Base-by-base conservation (phyloP, 2,329 filamentous ascomycete species). In the Apiospora malaysiana region DNA sequence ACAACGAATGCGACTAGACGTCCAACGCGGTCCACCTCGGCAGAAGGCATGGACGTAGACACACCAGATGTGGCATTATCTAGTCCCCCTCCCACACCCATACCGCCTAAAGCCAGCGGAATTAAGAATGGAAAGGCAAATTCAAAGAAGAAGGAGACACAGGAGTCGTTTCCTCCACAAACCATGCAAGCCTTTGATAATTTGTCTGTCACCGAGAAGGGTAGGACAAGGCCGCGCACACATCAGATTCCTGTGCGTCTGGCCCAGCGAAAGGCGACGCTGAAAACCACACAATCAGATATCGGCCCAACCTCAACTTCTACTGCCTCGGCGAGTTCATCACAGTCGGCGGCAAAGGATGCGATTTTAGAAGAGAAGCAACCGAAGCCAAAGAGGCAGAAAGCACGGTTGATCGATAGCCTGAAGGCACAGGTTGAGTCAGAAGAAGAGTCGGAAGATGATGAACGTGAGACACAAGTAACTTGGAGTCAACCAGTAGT, bases 71-170 rank as follows among this genome's bases (percentile, higher is more conserved):
- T 75, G 7, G 76, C 72, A 45, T 45, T 78, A 66, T 80, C 79
- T 14, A 80, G 78, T 49, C 78, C 79, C 6, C 79, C 79, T 16
- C 76, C 71, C 0, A 80, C 78, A 12, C 78, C 78, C 5, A 76
- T 75, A 12, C 69, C 73, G 1, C 72, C 74, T 16, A 76, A 68
- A 68, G 23, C 66, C 37, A 66, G 14, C n/a, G 56, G 23, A 46
- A 12, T 71, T 68, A 69, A 72, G 45, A 59, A 68, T 56, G 23
- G 18, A 25, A 45, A 42, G 37, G 43, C 63, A n/a, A 21, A 9
- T 9, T 37, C 43, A 14, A 73, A 73, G 70, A 66, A 23, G 12
- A 37, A 40, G 32, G 56, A 63, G 32, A 23, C 56, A 3, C 56
- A 65, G 10, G 43, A 71, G 1, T 69, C 66, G 9, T 72, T 74